Percentiles rank a stretch among this genome's conserved stretches.
phyloP scores from a whole-genome alignment of 75 land plant genomes.

The Ceratopteris richardii region DNA sequence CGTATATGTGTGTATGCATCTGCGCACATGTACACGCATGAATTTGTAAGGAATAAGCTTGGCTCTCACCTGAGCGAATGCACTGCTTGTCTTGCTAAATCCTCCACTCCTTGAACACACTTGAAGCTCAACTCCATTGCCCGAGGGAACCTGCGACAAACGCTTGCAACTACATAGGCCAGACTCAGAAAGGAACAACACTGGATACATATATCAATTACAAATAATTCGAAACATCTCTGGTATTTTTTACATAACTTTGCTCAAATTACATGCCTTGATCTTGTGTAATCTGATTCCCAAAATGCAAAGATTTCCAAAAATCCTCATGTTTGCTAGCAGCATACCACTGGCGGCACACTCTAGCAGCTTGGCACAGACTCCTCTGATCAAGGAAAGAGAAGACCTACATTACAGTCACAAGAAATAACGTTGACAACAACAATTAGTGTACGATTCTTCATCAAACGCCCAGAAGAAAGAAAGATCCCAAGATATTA shows the following conservation, averaged over 20 bases:
- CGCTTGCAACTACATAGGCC: constrained; percentile 50
- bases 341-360: constrained; percentile 79
- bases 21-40: too few species aligned
- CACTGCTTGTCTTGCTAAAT: constrained; percentile 49
- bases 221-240: too few species aligned
- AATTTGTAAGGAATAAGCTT: too few species aligned
- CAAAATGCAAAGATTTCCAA: constrained; percentile 85
- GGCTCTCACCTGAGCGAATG: constrained; percentile 48
- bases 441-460: neutral
- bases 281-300: constrained; percentile 37
- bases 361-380: constrained; percentile 72
- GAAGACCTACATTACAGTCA: constrained; percentile 50
- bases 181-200: neutral
- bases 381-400: constrained; percentile 67
- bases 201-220: too few species aligned
- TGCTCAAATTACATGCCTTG: constrained; percentile 53
- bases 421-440: neutral
- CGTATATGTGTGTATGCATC: too few species aligned
- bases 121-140: constrained; percentile 59
- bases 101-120: constrained; percentile 40
- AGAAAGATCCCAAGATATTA: neutral
- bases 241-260: too few species aligned
- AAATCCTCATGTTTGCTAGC: constrained; percentile 95
- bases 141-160: constrained; percentile 67
- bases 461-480: neutral